Evolutionary conservation across 148 eudicot species (phyloP), one percentile per base, ranked within the genome.

Genomic region (Chenopodium album): DNA sequence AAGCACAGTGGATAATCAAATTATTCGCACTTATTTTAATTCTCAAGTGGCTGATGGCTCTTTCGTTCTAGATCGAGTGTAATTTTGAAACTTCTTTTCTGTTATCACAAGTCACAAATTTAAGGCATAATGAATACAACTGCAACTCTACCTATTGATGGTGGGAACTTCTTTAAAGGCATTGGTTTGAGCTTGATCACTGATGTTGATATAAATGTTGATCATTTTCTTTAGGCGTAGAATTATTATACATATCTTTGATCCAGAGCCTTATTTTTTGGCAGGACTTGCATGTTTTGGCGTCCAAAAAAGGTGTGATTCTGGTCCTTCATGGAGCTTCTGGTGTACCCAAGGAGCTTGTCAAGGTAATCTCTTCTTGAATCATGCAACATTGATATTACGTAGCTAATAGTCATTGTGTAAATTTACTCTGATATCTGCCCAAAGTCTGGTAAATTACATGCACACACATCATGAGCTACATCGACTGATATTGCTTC

Each of bases 301-400:
- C 92, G 62, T 90, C 95, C 68, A 83, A 89, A 80, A 92, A 89
- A 76, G 90, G 91, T 77, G 93, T 96, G 71, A 81, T 87, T 82
- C 89, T 96, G 41, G 99, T 96, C 81, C 97, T 96, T 75, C 99
- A 96, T 79, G 99, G 99, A 31, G 99, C 99, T 83, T 97, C 99
- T 78, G 99, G 99, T 85, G 81, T 96, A 84, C 87, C 92, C 56
- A 78, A 85, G 86, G 90, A 92, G 83, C 90, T 92, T 64, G 74
- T 96, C 81, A 88, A 92, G 98, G 99, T 96, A 89, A 65, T 63
- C 32, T 22, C 28, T 20, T 9, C 22, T 52, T 19, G 20, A 1
- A 47, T 71, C 9, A 31, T 77, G 12, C 34, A 63, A 12, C 79
- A 44, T 79, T 26, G 9, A 13, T 7, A 4, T 69, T 79, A 1